Evolutionary conservation across 352 stramenopile genomes (phyloP), one percentile per base, ranked within the genome.

Genomic region (Phytophthora pisi): DNA sequence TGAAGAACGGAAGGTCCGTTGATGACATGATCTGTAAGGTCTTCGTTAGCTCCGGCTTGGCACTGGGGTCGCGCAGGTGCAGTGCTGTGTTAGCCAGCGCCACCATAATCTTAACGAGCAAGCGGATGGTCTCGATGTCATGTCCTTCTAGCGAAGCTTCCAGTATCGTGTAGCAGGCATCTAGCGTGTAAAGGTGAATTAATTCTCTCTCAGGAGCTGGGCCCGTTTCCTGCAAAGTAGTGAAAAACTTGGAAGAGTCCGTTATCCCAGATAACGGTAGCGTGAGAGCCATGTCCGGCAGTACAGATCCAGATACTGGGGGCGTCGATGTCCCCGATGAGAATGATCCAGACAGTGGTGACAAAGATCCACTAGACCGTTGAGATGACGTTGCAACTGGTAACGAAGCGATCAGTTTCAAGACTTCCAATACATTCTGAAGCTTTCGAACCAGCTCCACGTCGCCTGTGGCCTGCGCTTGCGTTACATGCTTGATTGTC

Each of bases 1-100:
- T 61, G 42, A 90, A 94, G 46, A 91, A 92, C 3, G 67, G 64
- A 6, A 91, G 60, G 34, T 94, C 83, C 6, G 86, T 94, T 28
- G 84, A 92, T 1, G 86, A 72, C 23, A 94, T 90, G 55, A 94
- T 94, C 58, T 94, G 82, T 2, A 94, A 62, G 3, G 75, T 89
- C 64, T 94, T 94, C 15, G 66, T 76, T 15, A 91, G 59, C 28
- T 85, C 67, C n/a, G 65, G 59, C 23, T 50, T 61, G 5, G 62
- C 43, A 20, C 40, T 67, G n/a, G 53, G 38, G 26, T 81, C 52
- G n/a, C 53, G 61, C 36, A 86, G 62, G 26, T 79, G 66, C 9
- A 90, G 45, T 7, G 78, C 79, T 10, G 74, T 81, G 13, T 68
- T 79, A 16, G 83, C 72, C 26, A 90, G 36, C 23, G 64, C 57